phyloP scores from a whole-genome alignment of 768 basidiomycete species.

The Boletus bicolor region DNA sequence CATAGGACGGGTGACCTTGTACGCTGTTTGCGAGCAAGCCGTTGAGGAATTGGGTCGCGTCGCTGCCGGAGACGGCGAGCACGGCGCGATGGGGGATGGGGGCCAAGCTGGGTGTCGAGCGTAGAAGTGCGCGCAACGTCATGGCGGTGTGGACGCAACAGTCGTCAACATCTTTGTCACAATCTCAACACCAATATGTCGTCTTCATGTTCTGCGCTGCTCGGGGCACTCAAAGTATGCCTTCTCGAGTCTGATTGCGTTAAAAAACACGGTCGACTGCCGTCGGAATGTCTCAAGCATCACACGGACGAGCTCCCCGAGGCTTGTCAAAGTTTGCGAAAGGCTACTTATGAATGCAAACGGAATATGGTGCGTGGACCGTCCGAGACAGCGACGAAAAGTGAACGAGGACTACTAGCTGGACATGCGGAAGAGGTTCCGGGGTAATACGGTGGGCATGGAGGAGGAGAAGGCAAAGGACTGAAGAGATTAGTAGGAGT shows the following conservation, averaged over 20 bases:
- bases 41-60: constrained; percentile 79
- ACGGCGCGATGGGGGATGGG: constrained; percentile 63
- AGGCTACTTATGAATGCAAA: constrained; percentile 88
- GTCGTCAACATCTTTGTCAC: constrained; percentile 1
- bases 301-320: constrained; percentile 77
- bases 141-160: constrained; percentile 14
- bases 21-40: constrained; percentile 62
- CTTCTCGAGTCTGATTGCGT: constrained; percentile 86
- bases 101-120: constrained; percentile 51
- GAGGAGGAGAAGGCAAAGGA: constrained; percentile 26
- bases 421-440: constrained; percentile 81
- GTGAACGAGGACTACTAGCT: constrained; percentile 40
- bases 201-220: constrained; percentile 73
- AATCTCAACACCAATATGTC: constrained; percentile 48
- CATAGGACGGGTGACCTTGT: constrained; percentile 54
- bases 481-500: not conserved
- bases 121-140: constrained; percentile 43
- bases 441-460: constrained; percentile 65
- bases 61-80: constrained; percentile 75
- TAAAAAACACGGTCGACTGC: constrained; percentile 68
- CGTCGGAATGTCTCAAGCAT: constrained; percentile 79
- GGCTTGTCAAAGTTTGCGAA: constrained; percentile 73
- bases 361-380: constrained; percentile 68
- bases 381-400: not conserved
- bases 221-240: constrained; percentile 79